These are phyloP conservation scores for Malus hybrid DNA, from an alignment of 331 rosid genomes.

Conservation along the genomic window DNA sequence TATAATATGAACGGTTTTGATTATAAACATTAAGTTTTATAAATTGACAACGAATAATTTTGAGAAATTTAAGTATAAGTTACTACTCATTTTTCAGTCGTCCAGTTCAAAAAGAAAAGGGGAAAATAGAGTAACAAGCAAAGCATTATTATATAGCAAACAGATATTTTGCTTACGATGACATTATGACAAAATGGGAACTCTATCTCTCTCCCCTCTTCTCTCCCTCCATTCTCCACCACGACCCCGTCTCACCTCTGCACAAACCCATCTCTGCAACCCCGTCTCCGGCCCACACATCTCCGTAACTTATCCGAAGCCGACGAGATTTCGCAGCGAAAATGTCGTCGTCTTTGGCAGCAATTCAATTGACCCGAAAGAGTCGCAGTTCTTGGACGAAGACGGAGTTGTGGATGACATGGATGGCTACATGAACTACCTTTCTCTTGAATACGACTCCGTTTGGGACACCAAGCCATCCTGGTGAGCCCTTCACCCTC, in stretches of 20 bases:
- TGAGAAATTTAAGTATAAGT: no score
- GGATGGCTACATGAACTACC: slow-evolving; percentile 79
- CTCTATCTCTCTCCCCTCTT: slow-evolving; percentile 23
- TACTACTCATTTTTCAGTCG: no score
- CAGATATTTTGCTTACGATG: slow-evolving; percentile 6
- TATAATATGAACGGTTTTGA: no score
- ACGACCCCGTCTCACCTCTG: slow-evolving; percentile 11
- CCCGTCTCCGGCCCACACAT: slow-evolving; percentile 6
- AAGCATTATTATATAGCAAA: neutral
- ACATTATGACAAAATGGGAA: slow-evolving; percentile 31
- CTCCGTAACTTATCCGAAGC: slow-evolving; percentile 18
- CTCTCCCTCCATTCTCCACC: slow-evolving; percentile 13
- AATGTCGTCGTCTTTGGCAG: slow-evolving; percentile 17
- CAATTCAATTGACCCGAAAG: slow-evolving; percentile 30
- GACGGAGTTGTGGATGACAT: slow-evolving; percentile 60
- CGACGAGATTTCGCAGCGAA: slow-evolving; percentile 5
- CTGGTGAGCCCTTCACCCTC: slow-evolving; percentile 40
- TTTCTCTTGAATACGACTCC: slow-evolving; percentile 82
- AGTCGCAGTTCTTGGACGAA: slow-evolving; percentile 56
- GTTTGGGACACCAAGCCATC: slow-evolving; percentile 99
- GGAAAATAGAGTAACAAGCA: no score
- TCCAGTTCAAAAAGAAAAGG: no score
- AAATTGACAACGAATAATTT: no score
- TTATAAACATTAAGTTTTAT: no score
- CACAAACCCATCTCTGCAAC: slow-evolving; percentile 15